Evolutionary conservation across 1,139 yeast genomes (phyloP), one percentile per base, ranked within the genome.

Genomic region (Suhomyces chickasaworum): DNA sequence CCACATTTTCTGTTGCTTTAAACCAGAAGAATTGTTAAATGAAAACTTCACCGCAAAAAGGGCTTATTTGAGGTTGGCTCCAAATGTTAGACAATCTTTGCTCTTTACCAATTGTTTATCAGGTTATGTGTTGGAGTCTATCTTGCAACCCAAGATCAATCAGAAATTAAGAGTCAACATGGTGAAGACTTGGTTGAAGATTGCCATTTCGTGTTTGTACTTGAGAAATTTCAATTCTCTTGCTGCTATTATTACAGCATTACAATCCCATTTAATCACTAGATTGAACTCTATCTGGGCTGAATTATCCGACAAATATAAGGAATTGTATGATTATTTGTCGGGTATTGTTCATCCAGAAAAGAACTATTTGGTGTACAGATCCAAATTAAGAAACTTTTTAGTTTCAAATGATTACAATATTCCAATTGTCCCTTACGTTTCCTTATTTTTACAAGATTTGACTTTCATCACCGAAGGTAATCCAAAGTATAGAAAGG

Each of bases 381-480:
- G 98, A 54, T 71, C 75, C 34, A 85, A 86, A 57, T 66, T 90
- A 50, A 77, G 81, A 47, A 81, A 79, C 55, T 78, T 84, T 44
- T 67, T 84, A 49, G 60, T 64, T 48, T 68, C 79, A 13, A 73
- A 77, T 40, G 85, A 81, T 39, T 77, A 80, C 51, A 68, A 76
- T 37, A 69, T 83, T 20, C 95, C 96, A 0, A 81, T 86, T 39
- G 93, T 90, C 20, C 98, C 98, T 6, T 91, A 89, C 63, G 77
- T 90, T 51, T 89, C 95, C 34, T 70, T 90, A 47, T 89, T 87
- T 61, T 71, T 90, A 42, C 95, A 89, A 60, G 98, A 91, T 64
- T 71, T 91, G 58, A 89, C 96, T 0, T 88, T 90, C 67, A 84
- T 89, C 21, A 83, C 84, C 41, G 98, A 91, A 58, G 97, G 97